phyloP scores from a whole-genome alignment of 2,329 filamentous ascomycete species.

The Ceratocystis huliohia region DNA sequence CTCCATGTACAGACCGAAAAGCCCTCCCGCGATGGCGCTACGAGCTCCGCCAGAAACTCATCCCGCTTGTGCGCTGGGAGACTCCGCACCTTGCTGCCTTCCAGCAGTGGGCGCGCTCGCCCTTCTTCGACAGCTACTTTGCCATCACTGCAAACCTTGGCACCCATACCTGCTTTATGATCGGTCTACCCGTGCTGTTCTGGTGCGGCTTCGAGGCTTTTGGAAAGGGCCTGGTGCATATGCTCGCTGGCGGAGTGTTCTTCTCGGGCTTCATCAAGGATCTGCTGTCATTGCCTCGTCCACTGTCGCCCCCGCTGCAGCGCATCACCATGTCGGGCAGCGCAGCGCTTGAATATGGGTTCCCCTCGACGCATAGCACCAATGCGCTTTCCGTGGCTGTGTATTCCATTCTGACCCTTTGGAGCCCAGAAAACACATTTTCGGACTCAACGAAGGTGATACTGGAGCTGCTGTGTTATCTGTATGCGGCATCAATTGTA shows the following conservation, averaged over 20 bases:
- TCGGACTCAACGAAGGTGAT: conserved; percentile 44
- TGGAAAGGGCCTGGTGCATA: conserved; percentile 68
- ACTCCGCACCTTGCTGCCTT: conserved; percentile 84
- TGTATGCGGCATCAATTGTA: conserved; percentile 80
- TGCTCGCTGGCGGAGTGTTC: conserved; percentile 67
- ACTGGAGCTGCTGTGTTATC: conserved; percentile 60
- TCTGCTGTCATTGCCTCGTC: conserved; percentile 79
- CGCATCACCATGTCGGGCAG: conserved; percentile 97
- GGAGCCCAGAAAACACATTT: conserved; percentile 50
- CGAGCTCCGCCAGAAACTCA: conserved; percentile 60
- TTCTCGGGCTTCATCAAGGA: conserved; percentile 92
- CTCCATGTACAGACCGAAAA: conserved; percentile 53
- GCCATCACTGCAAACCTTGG: conserved; percentile 91
- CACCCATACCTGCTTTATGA: conserved; percentile 98
- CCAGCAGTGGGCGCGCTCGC: conserved; percentile 67
- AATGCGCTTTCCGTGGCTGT: conserved; percentile 92
- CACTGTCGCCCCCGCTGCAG: conserved; percentile 79
- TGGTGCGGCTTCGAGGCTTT: conserved; percentile 84
- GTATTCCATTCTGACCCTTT: conserved; percentile 63
- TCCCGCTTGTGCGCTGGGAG: conserved; percentile 86
- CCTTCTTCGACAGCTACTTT: conserved; percentile 88
- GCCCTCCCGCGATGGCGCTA: conserved; percentile 84
- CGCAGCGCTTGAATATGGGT: conserved; percentile 89
- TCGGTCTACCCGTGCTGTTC: conserved; percentile 84
- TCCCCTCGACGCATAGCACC: conserved; percentile 91